phyloP scores from a whole-genome alignment of 2,329 filamentous ascomycete species.

The Mollisia scopiformis region DNA sequence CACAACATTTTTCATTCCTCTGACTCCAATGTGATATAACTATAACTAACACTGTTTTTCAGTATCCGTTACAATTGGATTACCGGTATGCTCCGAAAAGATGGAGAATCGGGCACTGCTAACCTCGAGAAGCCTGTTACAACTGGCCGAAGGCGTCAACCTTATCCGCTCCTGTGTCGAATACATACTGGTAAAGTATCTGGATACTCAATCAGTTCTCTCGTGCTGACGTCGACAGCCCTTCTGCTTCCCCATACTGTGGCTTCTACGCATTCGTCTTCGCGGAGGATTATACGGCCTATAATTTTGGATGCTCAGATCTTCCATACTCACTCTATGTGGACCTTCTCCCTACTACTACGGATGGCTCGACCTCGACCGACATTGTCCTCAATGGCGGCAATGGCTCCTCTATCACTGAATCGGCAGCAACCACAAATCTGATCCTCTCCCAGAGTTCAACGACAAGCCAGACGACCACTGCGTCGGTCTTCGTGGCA shows the following conservation, averaged over 20 bases:
- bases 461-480: background rate
- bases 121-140: conserved; percentile 18
- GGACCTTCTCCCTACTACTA: conserved; percentile 11
- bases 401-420: background rate
- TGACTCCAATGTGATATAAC: no score
- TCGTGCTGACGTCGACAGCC: conserved; percentile 8
- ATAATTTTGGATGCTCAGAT: conserved; percentile 27
- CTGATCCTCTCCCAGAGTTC: background rate
- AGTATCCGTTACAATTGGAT: conserved; percentile 27
- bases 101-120: background rate
- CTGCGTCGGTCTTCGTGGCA: background rate
- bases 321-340: conserved; percentile 19
- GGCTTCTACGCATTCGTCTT: conserved; percentile 29
- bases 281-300: conserved; percentile 17
- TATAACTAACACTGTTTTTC: no score
- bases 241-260: conserved; percentile 20
- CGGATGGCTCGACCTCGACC: background rate
- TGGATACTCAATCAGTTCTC: background rate
- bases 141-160: conserved; percentile 15
- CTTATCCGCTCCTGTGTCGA: conserved; percentile 12
- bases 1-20: no score
- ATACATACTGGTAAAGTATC: conserved; percentile 24
- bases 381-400: background rate
- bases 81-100: conserved; percentile 10
- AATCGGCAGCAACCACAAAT: background rate